Evolutionary conservation across 257 asterid genomes (phyloP).

Genomic region (Catharanthus roseus): DNA sequence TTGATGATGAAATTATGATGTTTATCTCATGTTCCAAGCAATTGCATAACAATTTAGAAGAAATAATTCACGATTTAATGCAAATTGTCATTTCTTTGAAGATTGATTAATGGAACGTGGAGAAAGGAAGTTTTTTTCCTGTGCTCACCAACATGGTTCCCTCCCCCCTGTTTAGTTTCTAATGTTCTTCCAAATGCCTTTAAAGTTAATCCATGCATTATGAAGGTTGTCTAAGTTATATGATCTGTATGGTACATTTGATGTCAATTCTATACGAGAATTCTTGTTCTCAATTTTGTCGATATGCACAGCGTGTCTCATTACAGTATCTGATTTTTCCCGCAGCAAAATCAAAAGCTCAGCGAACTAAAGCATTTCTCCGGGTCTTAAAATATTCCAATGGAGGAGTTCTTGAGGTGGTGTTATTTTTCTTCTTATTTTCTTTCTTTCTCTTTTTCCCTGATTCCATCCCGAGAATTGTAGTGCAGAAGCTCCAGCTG

Average conservation of each 20-base stretch:
- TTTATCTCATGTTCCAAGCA: background rate
- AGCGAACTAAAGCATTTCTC: constrained; percentile 85
- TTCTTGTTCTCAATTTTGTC: constrained; percentile 6
- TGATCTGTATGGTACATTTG: background rate
- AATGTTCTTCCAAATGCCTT: background rate
- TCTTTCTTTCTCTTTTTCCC: background rate
- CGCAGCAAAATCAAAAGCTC: constrained; percentile 76
- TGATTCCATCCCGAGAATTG: background rate
- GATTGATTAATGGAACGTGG: background rate
- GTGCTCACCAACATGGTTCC: too few relatives aligned
- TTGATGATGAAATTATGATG: background rate
- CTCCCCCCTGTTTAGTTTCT: background rate
- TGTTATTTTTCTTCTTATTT: background rate
- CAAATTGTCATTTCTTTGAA: background rate
- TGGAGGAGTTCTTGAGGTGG: constrained; percentile 95
- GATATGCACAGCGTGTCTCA: background rate
- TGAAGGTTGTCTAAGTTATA: background rate
- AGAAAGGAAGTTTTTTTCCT: background rate
- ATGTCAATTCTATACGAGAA: background rate
- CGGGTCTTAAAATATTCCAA: constrained; percentile 85
- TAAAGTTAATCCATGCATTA: background rate
- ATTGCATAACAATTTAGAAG: background rate
- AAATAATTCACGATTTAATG: background rate
- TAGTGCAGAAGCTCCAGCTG: background rate
- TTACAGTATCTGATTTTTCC: constrained; percentile 23